Evolutionary conservation across 2,329 filamentous ascomycete genomes (phyloP).

Genomic region (Aquanectria penicillioides): DNA sequence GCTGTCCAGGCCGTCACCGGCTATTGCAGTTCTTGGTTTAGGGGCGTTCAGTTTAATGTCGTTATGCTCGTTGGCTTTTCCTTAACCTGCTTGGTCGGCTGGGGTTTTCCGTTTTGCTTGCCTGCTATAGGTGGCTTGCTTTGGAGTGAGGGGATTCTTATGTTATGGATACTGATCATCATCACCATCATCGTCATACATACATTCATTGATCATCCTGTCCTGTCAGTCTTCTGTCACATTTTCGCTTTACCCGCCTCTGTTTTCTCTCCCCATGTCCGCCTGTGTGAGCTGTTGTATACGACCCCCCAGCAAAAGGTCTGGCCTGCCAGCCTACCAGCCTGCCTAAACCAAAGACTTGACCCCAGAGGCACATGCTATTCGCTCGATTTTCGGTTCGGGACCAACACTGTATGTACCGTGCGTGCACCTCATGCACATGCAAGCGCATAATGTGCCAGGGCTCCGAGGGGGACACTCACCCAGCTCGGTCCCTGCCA

Average conservation of each 20-base stretch:
- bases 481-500: too few species aligned
- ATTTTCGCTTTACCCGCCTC: neutral
- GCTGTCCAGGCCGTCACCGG: neutral
- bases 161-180: neutral
- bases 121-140: too few species aligned
- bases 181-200: too few species aligned
- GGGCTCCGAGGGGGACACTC: too few species aligned
- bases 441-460: constrained; percentile 13
- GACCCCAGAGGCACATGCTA: constrained; percentile 8
- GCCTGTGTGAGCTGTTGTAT: neutral
- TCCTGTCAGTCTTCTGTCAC: constrained; percentile 16
- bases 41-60: neutral
- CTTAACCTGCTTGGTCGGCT: neutral
- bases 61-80: neutral
- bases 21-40: constrained; percentile 3
- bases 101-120: neutral
- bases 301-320: neutral
- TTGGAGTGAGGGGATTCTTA: too few species aligned
- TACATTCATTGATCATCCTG: neutral
- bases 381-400: constrained; percentile 4
- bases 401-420: constrained; percentile 11
- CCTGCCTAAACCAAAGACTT: constrained; percentile 1
- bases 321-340: too few species aligned
- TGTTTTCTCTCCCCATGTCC: neutral
- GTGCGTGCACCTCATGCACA: constrained; percentile 3